Evolutionary conservation across 2,329 filamentous ascomycete genomes (phyloP), one percentile per base, ranked within the genome.

Genomic region (Arthrobotrys iridis): DNA sequence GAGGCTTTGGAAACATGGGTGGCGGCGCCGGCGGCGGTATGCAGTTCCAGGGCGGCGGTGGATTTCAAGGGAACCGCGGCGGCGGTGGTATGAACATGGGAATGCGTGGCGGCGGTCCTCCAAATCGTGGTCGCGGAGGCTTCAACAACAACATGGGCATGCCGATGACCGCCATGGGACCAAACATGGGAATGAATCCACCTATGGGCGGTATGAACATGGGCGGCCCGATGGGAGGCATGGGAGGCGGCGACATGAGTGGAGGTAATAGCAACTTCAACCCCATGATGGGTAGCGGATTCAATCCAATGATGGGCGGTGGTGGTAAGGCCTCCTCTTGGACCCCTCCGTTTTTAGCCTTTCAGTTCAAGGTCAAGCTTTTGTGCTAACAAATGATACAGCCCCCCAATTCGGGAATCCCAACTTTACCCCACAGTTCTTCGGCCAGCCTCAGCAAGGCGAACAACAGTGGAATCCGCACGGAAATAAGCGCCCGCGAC

Each of bases 111-210:
- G 81, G 87, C 80, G 85, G 87, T 40, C 83, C 84, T 11, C 89
- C 89, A 85, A 85, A 87, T 58, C 86, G 87, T 77, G 87, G 85
- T 66, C 86, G 86, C 82, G 86, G 83, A 80, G 86, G 83, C 59
- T 85, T 85, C 73, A 80, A 77, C 79, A 83, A 82, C 22, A 82
- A 81, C 43, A 85, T 86, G 84, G 82, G 81, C 79, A 81, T 60
- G 77, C 81, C 81, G 2, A 83, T 85, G 83, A 86, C 83, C 43
- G 84, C 84, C 52, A 88, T 90, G 87, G 86, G 85, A 15, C 85
- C 85, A 7, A 85, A 86, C 82, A 85, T 85, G 83, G 80, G 79
- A 40, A 85, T 85, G 83, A 82, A 81, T 24, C 70, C 70, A 24
- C 52, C 60, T 10, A 74, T 71, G 79, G 79, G 20, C 84, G 82